phyloP scores from a whole-genome alignment of 306 rosid genomes.

The Prunus mongolica region DNA sequence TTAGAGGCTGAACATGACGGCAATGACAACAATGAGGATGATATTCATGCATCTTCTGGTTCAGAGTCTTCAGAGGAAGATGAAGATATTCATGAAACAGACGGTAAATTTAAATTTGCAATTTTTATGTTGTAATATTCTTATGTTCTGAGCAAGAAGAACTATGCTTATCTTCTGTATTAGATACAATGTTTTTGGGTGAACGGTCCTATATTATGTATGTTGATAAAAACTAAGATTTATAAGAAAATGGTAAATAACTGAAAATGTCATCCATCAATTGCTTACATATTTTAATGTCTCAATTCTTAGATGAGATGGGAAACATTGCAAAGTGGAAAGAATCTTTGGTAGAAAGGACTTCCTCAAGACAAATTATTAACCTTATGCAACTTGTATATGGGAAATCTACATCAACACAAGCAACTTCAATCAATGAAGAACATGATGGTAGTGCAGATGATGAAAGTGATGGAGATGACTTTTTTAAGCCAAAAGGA shows the following conservation, averaged over 20 bases:
- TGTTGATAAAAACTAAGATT: neutral
- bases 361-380: conserved; percentile 42
- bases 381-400: conserved; percentile 88
- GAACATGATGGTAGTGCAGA: conserved; percentile 42
- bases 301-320: conserved; percentile 35
- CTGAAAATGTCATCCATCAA: neutral
- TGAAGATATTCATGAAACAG: conserved; percentile 37
- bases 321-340: conserved; percentile 92
- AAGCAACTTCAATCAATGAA: conserved; percentile 25
- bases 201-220: neutral
- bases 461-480: conserved; percentile 66
- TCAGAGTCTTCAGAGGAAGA: conserved; percentile 41
- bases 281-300: neutral
- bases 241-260: neutral
- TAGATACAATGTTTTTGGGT: neutral
- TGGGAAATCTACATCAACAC: conserved; percentile 48
- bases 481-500: conserved; percentile 74
- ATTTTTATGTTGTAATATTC: neutral
- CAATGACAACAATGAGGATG: conserved; percentile 18
- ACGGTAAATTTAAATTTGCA: conserved; percentile 36
- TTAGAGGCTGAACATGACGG: conserved; percentile 40
- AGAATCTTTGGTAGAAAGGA: conserved; percentile 60
- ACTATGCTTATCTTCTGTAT: neutral
- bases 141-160: conserved; percentile 17
- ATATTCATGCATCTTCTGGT: conserved; percentile 31